Evolutionary conservation across 805 yeast species (phyloP), one percentile per base, ranked within the genome.

Genomic region (Candida corydali): DNA sequence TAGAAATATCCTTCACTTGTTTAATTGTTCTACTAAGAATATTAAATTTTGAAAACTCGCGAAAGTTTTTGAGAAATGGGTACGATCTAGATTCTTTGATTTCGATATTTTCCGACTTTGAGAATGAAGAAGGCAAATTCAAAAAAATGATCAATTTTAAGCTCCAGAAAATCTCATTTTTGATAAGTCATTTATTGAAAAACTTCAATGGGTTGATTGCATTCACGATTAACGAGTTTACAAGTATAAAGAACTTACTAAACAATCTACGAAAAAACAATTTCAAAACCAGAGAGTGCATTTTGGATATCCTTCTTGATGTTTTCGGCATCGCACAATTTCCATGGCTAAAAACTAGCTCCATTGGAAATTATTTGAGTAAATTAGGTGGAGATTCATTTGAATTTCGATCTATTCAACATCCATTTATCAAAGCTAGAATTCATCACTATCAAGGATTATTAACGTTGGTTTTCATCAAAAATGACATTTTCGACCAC

Each of bases 181-280:
- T 86, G 7, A 55, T 91, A 2, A 61, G 83, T 0, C 54, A 73
- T 3, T 61, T 86, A 17, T 58, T 91, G 33, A 83, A 86, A 42
- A 70, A 78, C 23, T 82, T 91, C 78, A 69, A 83, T 9, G 99
- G 98, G 0, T 50, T 88, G 8, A 70, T 81, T 41, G 75, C 82
- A 11, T 75, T 81, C 47, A 71, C 83, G 1, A 67, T 73, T 38
- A 65, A 80, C 44, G 61, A 77, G 40, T 80, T 76, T 43, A 61
- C 64, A 38, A 71, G 81, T 8, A 52, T 89, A 16, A 64, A 61
- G 28, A 76, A 77, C 36, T 60, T 89, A 19, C 59, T 89, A 2
- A 58, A 69, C 29, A 81, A 88, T 52, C 62, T 93, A 29, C 58
- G 65, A n/a, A 69, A 73, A 36, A 69, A 73, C 38, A 73, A 77